A percentile compares a stretch with the other conserved stretches of the same genome.
Evolutionary conservation across 495 filamentous ascomycete genomes (phyloP).

Genomic region (Evernia prunastri): DNA sequence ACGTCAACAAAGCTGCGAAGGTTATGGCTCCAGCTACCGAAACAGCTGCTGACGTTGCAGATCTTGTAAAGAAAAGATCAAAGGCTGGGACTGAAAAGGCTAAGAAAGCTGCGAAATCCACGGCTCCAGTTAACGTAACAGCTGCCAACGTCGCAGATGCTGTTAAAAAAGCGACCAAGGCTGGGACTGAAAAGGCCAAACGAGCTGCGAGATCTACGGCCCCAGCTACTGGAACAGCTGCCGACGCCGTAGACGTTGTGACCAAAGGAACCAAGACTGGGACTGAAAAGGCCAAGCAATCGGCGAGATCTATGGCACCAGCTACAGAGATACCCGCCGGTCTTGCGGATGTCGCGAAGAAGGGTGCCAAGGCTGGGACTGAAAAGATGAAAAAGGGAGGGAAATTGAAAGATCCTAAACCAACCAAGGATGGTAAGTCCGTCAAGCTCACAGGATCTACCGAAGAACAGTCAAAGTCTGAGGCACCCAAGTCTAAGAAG

Average conservation of each 20-base stretch:
- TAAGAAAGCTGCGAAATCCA: constrained; percentile 12
- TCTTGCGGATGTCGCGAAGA: constrained; percentile 7
- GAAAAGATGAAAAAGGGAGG: constrained; percentile 15
- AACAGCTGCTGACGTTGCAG: constrained; percentile 22
- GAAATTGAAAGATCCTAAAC: constrained; percentile 3
- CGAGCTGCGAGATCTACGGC: constrained; percentile 15
- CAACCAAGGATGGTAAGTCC: background rate
- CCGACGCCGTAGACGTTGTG: constrained; percentile 24
- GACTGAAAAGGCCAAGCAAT: constrained; percentile 27
- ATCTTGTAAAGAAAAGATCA: constrained; percentile 28
- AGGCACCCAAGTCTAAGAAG: constrained; percentile 24
- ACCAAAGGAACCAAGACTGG: constrained; percentile 25
- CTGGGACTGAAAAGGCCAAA: constrained; percentile 24
- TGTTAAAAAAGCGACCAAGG: constrained; percentile 12
- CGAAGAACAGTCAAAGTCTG: background rate
- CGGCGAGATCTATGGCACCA: constrained; percentile 9
- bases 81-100: constrained; percentile 20
- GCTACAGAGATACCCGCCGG: background rate
- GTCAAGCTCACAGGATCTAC: background rate
- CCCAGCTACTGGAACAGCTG: background rate
- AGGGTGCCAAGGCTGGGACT: constrained; percentile 4
- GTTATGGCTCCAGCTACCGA: constrained; percentile 3
- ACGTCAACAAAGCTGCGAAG: constrained; percentile 21
- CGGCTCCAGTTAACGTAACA: no score
- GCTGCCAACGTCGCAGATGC: constrained; percentile 21